Conservation (phyloP, 208 protist genomes). For the Phytomonas serpens region DNA sequence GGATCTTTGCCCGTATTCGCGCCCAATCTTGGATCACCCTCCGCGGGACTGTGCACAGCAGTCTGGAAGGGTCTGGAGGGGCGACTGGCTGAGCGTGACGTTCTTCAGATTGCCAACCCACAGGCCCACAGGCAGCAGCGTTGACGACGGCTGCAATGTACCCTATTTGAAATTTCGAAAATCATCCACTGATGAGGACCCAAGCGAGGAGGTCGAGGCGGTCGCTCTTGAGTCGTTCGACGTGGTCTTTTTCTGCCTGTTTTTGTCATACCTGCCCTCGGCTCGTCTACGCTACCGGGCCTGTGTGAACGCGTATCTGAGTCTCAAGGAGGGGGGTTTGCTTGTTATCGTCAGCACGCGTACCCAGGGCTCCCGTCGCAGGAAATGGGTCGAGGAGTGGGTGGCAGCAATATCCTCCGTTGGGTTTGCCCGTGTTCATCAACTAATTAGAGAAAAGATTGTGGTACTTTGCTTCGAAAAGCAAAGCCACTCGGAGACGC, state of each 20-base stretch:
- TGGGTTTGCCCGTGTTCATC: conserved; percentile 64
- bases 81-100: conserved; percentile 53
- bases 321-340: conserved; percentile 57
- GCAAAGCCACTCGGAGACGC: conserved; percentile 7
- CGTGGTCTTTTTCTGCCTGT: conserved; percentile 73
- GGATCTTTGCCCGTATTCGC: conserved; percentile 54
- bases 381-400: conserved; percentile 67
- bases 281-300: conserved; percentile 63
- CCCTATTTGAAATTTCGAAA: neutral
- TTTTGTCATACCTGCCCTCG: conserved; percentile 81
- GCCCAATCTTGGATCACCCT: neutral
- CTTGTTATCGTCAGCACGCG: conserved; percentile 80
- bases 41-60: neutral
- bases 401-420: conserved; percentile 36
- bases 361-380: conserved; percentile 56
- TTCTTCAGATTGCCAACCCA: conserved; percentile 19
- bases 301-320: conserved; percentile 67
- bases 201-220: neutral
- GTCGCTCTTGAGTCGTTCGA: conserved; percentile 20
- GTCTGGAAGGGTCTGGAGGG: conserved; percentile 19
- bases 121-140: neutral
- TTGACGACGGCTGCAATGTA: neutral
- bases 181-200: neutral
- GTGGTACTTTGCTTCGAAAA: conserved; percentile 67
- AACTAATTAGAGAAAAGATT: conserved; percentile 52